Evolutionary conservation across 129 eudicot species (phyloP).

Genomic region (Helianthus annuus): DNA sequence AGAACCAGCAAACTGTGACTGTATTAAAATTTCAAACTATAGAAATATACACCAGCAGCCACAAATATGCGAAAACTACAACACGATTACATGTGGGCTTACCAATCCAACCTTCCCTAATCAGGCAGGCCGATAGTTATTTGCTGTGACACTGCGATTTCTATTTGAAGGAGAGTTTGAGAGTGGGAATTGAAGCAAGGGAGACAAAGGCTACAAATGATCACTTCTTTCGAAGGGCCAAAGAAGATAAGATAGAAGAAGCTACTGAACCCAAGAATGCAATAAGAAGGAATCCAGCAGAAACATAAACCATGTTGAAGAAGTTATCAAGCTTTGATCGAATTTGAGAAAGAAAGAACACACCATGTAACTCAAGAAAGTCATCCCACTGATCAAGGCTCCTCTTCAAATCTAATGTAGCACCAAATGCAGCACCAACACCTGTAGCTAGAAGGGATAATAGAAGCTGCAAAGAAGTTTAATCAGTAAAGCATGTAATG

Average conservation of each 20-base stretch:
- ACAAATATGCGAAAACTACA: neutral
- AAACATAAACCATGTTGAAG: constrained; percentile 37
- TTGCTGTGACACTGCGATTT: neutral
- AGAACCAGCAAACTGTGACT: neutral
- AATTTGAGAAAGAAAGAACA: neutral
- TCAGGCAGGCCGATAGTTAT: too few species aligned
- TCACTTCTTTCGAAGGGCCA: constrained; percentile 26
- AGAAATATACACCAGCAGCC: too few species aligned
- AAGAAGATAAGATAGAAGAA: constrained; percentile 35
- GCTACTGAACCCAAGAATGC: constrained; percentile 34
- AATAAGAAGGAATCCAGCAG: constrained; percentile 40
- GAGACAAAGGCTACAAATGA: neutral
- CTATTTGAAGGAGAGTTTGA: too few species aligned
- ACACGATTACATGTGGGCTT: neutral
- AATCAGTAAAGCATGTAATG: neutral
- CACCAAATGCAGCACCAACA: constrained; percentile 46
- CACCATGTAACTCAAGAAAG: neutral
- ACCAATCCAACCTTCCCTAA: neutral
- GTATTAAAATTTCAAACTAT: neutral
- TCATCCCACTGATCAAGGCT: constrained; percentile 30
- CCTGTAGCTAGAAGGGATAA: constrained; percentile 37
- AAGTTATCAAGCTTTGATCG: constrained; percentile 46
- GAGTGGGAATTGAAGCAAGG: too few species aligned
- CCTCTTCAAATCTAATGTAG: constrained; percentile 33
- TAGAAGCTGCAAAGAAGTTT: constrained; percentile 21